Base-by-base conservation (phyloP, 345 rosid genomes). In the Eucalyptus erythrocorys region DNA sequence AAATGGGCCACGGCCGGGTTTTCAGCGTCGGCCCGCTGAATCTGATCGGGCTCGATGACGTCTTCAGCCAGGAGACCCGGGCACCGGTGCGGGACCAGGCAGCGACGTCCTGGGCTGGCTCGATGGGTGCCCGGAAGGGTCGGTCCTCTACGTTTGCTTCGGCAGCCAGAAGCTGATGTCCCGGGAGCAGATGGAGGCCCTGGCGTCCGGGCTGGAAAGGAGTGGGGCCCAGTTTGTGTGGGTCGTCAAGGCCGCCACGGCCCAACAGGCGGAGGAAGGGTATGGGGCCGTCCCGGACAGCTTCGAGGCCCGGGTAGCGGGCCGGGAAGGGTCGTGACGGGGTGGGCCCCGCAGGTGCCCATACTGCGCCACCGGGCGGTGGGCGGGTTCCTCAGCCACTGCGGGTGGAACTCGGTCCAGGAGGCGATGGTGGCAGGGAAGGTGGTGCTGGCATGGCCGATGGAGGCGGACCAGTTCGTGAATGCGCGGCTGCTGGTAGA, bases 351-450 rank as follows among this genome's bases (percentile, higher is more conserved):
- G 8, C 98, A 96, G 89, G 92, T 87, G 71, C 88, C 11, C 43
- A 66, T 95, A 34, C 90, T 96, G 91, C 79, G 86, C 48, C 99
- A 96, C 92, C 79, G 85, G 12, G 95, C 95, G 0, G 95, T 95
- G 11, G 95, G 95, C 22, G 93, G 93, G 87, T 96, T 95, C 71
- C 87, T 96, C 91, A 95, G 94, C 89, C 98, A 95, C 22, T 94
- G 96, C 57, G 96, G 98, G 17, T 96, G 98, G 98, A 95, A 96
- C 93, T 96, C 97, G 49, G 90, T 92, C 87, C 91, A 92, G 26
- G 98, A 96, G 91, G 96, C 91, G n/a, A 45, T 95, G 48, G 93
- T 88, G 89, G 91, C 92, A 6, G 95, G 97, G 11, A 93, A 89
- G 34, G 48, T 92, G 89, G 79, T 95, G 22, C 34, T 95, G 91